phyloP scores from a whole-genome alignment of 768 basidiomycete genomes.

The Suillus bovinus region DNA sequence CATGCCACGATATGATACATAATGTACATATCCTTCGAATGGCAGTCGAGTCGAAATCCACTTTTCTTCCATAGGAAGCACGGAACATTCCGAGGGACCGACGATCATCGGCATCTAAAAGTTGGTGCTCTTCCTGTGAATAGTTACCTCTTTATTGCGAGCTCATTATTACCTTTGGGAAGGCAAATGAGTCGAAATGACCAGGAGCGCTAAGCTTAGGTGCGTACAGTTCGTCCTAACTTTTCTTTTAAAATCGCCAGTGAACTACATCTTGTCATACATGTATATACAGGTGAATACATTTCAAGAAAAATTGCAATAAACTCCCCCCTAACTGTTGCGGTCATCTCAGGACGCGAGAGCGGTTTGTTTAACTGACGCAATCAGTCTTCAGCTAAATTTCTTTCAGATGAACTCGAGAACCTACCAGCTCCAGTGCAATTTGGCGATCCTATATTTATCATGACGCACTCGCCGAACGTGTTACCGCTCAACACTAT shows the following conservation, averaged over 20 bases:
- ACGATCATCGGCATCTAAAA: too few species aligned
- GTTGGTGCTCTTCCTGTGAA: neutral
- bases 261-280: neutral
- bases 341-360: neutral
- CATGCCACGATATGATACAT: too few species aligned
- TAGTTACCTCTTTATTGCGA: neutral
- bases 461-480: conserved; percentile 1
- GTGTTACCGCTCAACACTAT: neutral
- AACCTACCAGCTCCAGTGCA: neutral
- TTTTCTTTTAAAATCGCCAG: neutral
- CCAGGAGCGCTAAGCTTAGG: neutral
- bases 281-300: neutral
- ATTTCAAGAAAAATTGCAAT: neutral
- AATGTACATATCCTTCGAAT: too few species aligned
- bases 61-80: too few species aligned
- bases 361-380: neutral
- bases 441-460: neutral
- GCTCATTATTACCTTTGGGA: neutral
- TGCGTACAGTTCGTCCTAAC: neutral
- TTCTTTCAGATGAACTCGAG: neutral
- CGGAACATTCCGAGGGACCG: too few species aligned
- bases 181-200: neutral
- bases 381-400: neutral
- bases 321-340: neutral
- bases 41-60: too few species aligned